phyloP scores from a whole-genome alignment of 495 filamentous ascomycete genomes.

The Penicillium malachiteum region DNA sequence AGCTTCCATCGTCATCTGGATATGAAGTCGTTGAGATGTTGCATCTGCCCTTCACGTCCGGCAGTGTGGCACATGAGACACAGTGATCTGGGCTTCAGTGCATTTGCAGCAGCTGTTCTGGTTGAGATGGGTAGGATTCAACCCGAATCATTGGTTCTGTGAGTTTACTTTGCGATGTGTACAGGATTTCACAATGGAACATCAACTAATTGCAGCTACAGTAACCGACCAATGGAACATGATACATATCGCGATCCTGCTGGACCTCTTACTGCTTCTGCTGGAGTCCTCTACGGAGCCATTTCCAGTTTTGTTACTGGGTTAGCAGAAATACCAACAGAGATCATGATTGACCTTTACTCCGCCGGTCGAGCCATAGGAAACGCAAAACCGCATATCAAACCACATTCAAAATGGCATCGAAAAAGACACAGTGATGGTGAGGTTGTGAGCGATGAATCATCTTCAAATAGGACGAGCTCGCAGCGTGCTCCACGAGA shows the following conservation, averaged over 20 bases:
- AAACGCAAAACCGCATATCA: slow-evolving; percentile 51
- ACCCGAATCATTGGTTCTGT: slow-evolving; percentile 69
- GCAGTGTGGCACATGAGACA: slow-evolving; percentile 71
- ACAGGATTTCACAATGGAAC: not conserved
- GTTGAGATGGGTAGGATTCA: slow-evolving; percentile 60
- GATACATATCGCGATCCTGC: slow-evolving; percentile 70
- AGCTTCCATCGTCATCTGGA: slow-evolving; percentile 70
- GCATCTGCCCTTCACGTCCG: slow-evolving; percentile 59
- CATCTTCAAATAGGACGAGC: not conserved
- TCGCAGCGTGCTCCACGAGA: not conserved
- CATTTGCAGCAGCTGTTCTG: slow-evolving; percentile 65
- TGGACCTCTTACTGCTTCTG: slow-evolving; percentile 69
- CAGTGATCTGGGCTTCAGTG: slow-evolving; percentile 61
- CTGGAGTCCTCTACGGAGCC: slow-evolving; percentile 73
- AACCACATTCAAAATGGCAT: slow-evolving; percentile 13
- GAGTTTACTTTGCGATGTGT: slow-evolving; percentile 18
- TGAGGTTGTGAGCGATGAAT: slow-evolving; percentile 4
- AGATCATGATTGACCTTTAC: slow-evolving; percentile 62
- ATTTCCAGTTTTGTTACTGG: slow-evolving; percentile 75
- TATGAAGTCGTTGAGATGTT: slow-evolving; percentile 59
- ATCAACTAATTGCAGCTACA: slow-evolving; percentile 20
- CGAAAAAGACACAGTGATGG: not conserved
- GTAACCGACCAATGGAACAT: slow-evolving; percentile 66
- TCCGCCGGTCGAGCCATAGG: slow-evolving; percentile 53
- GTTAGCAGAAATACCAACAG: slow-evolving; percentile 75